These are phyloP conservation scores for Linnemannia elongata DNA, from an alignment of 192 early-diverging fungal genomes.

Conservation along the genomic window DNA sequence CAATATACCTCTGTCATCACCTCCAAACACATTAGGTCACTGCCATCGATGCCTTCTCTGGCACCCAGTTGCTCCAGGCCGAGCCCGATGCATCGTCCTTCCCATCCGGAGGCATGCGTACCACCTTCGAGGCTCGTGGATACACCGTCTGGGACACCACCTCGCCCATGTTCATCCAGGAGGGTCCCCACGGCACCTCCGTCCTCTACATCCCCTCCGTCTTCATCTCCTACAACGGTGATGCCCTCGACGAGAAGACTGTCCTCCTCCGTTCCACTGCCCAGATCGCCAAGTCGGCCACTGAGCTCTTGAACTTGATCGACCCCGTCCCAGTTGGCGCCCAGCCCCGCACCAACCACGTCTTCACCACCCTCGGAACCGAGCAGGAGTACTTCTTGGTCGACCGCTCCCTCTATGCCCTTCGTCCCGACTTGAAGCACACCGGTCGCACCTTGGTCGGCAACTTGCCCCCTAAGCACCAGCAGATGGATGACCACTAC, in stretches of 20 bases:
- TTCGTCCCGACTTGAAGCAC: conserved; percentile 97
- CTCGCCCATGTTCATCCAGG: conserved; percentile 95
- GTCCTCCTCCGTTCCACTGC: conserved; percentile 95
- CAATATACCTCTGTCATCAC: background rate
- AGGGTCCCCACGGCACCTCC: conserved; percentile 91
- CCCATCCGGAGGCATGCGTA: conserved; percentile 97
- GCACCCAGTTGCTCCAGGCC: conserved; percentile 95
- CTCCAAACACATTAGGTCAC: conserved; percentile 64
- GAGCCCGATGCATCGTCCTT: conserved; percentile 99
- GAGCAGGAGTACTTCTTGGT: conserved; percentile 99
- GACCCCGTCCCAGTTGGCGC: conserved; percentile 67
- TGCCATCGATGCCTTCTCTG: conserved; percentile 96
- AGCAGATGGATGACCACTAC: conserved; percentile 99
- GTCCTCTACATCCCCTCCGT: conserved; percentile 98
- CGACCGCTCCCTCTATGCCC: conserved; percentile 93
- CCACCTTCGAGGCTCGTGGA: conserved; percentile 99
- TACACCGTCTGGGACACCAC: conserved; percentile 99
- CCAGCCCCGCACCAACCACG: conserved; percentile 80
- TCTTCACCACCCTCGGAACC: conserved; percentile 94
- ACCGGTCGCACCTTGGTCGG: conserved; percentile 95
- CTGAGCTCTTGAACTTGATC: conserved; percentile 88
- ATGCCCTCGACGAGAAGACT: conserved; percentile 99
- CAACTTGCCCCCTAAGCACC: conserved; percentile 94
- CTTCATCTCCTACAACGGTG: conserved; percentile 99
- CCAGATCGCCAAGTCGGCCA: conserved; percentile 83